phyloP scores from a whole-genome alignment of 1,284 basidiomycete genomes.

The Papiliotrema nemorosa region DNA sequence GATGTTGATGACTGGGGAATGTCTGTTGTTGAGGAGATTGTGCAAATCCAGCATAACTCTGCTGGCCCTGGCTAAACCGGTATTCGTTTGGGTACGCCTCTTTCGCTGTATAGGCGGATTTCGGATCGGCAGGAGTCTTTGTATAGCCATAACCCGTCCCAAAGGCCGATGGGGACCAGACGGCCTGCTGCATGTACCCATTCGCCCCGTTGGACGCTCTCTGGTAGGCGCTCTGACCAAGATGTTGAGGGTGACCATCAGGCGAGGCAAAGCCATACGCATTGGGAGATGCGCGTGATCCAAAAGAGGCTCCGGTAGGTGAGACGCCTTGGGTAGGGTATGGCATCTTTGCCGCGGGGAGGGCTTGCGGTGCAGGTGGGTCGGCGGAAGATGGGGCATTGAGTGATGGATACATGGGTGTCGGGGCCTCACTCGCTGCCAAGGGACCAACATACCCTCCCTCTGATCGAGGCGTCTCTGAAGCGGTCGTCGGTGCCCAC shows the following conservation, averaged over 20 bases:
- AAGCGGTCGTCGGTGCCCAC: slow-evolving; percentile 33
- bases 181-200: slow-evolving; percentile 22
- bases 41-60: too few species aligned
- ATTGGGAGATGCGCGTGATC: slow-evolving; percentile 1
- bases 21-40: too few species aligned
- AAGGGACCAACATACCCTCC: too few species aligned
- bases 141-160: slow-evolving; percentile 31
- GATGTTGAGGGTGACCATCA: not conserved
- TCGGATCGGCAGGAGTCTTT: not conserved
- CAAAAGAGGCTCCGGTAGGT: too few species aligned
- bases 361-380: slow-evolving; percentile 11
- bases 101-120: too few species aligned
- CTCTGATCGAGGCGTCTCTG: too few species aligned
- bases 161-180: slow-evolving; percentile 38
- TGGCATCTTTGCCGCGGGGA: slow-evolving; percentile 13
- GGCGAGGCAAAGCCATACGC: not conserved
- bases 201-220: not conserved
- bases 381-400: slow-evolving; percentile 30
- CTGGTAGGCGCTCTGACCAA: not conserved
- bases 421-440: slow-evolving; percentile 11
- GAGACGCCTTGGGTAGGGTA: too few species aligned
- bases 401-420: slow-evolving; percentile 41
- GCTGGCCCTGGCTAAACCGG: too few species aligned
- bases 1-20: not conserved
- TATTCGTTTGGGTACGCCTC: too few species aligned